phyloP scores from a whole-genome alignment of 305 asterid genomes.

The Fraxinus latifolia region DNA sequence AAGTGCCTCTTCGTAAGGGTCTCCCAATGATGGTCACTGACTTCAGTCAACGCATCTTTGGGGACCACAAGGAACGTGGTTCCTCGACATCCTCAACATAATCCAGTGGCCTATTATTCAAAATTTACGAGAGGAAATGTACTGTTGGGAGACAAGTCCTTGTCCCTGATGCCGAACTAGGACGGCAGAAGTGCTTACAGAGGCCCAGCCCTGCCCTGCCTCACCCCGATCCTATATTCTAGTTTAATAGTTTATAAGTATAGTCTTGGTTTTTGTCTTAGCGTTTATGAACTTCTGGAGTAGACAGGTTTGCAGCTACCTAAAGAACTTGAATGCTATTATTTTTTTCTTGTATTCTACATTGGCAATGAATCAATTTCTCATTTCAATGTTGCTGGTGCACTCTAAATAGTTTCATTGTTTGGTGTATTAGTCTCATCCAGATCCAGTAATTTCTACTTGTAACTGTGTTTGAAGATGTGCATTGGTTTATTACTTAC shows the following conservation, averaged over 20 bases:
- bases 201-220: no score
- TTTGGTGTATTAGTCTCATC: not conserved
- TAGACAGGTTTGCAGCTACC: not conserved
- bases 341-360: not conserved
- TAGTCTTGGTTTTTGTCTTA: not conserved
- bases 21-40: slow-evolving; percentile 91
- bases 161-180: not conserved
- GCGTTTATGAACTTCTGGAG: not conserved
- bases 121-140: not conserved
- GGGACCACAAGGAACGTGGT: slow-evolving; percentile 62
- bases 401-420: not conserved
- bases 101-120: not conserved
- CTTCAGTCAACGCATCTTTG: slow-evolving; percentile 84
- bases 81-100: slow-evolving; percentile 10
- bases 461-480: not conserved
- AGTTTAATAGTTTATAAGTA: not conserved
- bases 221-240: not conserved
- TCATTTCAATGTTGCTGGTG: not conserved
- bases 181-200: not conserved
- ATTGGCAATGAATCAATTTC: not conserved
- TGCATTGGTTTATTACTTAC: not conserved
- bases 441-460: not conserved
- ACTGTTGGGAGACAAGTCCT: not conserved
- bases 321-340: not conserved
- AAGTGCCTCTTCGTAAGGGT: slow-evolving; percentile 73